Conservation (phyloP, 805 yeast genomes). For the Candida caryicola region DNA sequence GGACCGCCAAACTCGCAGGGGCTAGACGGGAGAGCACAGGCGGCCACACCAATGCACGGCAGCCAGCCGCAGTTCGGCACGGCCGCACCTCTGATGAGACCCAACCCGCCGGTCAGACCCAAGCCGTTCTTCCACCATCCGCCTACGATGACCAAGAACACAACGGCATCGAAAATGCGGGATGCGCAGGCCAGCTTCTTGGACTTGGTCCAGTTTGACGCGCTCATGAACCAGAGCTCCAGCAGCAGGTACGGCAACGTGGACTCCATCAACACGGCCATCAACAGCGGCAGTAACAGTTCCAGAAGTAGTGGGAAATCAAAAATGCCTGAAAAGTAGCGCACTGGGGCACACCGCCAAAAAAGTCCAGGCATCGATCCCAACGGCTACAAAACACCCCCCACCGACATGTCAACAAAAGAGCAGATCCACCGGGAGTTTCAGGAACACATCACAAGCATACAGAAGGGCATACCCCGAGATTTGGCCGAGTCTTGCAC, state of each 20-base stretch:
- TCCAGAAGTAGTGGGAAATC: conserved; percentile 8
- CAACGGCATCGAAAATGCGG: conserved; percentile 8
- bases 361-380: too few species aligned
- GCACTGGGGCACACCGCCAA: too few species aligned
- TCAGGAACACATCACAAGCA: conserved; percentile 2
- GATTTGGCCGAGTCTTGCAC: conserved; percentile 3
- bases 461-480: conserved; percentile 5
- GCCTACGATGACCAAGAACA: conserved; percentile 14
- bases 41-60: too few species aligned
- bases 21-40: too few species aligned
- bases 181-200: conserved; percentile 23
- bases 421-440: conserved; percentile 8
- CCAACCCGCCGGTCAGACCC: conserved; percentile 2
- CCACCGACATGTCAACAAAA: not conserved
- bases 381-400: too few species aligned
- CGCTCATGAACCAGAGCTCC: conserved; percentile 9
- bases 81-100: not conserved
- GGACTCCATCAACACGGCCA: conserved; percentile 11
- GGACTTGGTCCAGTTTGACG: conserved; percentile 20
- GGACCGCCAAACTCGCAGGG: too few species aligned
- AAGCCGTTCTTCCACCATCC: conserved; percentile 19
- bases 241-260: conserved; percentile 13
- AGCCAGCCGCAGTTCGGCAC: conserved; percentile 1
- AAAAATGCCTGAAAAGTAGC: too few species aligned
- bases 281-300: conserved; percentile 8